Percentiles rank a stretch among this genome's conserved stretches.
phyloP scores from a whole-genome alignment of 768 basidiomycete genomes.

The Lactifluus subvellereus region DNA sequence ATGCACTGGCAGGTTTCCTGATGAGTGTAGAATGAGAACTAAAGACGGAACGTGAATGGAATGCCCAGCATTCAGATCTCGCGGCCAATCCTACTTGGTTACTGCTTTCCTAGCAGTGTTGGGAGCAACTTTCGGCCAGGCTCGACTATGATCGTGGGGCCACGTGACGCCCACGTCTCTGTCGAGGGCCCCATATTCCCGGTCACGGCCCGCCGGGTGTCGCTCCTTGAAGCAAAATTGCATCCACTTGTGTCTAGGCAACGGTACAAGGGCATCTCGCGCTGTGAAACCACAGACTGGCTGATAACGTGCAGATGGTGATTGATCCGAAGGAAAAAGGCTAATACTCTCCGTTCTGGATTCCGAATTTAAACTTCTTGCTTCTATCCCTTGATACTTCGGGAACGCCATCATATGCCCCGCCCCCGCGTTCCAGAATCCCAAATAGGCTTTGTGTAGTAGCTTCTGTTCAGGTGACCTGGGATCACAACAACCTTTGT shows the following conservation, averaged over 20 bases:
- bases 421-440: neutral
- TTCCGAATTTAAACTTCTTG: neutral
- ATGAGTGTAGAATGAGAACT: too few species aligned
- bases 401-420: neutral
- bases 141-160: neutral
- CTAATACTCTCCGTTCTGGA: neutral
- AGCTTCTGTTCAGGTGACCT: neutral
- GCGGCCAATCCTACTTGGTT: neutral
- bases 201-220: neutral
- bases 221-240: neutral
- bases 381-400: neutral
- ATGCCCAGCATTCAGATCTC: neutral
- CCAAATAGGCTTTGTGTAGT: neutral
- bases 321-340: neutral
- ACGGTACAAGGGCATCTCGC: neutral
- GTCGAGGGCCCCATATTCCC: neutral
- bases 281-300: neutral
- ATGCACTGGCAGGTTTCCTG: too few species aligned
- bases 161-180: neutral
- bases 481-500: neutral
- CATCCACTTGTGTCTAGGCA: neutral
- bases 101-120: neutral
- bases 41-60: neutral
- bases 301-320: neutral
- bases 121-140: neutral